phyloP scores from a whole-genome alignment of 108 stramenopile species.

The Nitzschia inconspicua region DNA sequence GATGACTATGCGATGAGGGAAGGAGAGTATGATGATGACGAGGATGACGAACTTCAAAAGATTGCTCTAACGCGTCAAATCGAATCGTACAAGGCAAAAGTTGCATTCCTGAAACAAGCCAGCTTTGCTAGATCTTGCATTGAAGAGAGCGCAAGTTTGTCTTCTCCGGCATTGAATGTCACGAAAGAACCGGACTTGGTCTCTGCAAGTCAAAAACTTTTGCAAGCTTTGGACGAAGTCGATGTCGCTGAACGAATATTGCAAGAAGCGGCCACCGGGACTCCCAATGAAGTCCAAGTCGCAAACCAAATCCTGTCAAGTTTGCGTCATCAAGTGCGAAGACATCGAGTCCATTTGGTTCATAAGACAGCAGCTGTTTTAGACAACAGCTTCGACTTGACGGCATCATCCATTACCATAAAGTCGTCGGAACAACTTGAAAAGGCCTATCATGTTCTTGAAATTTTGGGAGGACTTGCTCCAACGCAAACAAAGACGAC shows the following conservation, averaged over 20 bases:
- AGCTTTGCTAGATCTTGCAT: slow-evolving; percentile 37
- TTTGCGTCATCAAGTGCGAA: slow-evolving; percentile 31
- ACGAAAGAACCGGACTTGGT: slow-evolving; percentile 17
- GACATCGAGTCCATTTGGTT: slow-evolving; percentile 36
- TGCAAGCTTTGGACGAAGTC: slow-evolving; percentile 20
- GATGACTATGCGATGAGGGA: not conserved
- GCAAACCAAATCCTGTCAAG: slow-evolving; percentile 28
- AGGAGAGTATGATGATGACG: not conserved
- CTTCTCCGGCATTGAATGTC: not conserved
- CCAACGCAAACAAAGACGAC: not conserved
- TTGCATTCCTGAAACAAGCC: slow-evolving; percentile 43
- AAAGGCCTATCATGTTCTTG: slow-evolving; percentile 32
- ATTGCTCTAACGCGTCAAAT: not conserved
- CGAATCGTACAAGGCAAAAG: slow-evolving; percentile 9
- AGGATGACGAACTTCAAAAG: not conserved
- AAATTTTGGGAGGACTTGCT: slow-evolving; percentile 14
- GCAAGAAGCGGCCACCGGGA: not conserved
- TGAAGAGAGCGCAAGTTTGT: slow-evolving; percentile 30
- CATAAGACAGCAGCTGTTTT: slow-evolving; percentile 25
- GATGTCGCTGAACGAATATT: slow-evolving; percentile 22
- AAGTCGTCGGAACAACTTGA: slow-evolving; percentile 19
- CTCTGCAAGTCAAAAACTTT: slow-evolving; percentile 17
- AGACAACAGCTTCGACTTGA: slow-evolving; percentile 24
- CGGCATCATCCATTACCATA: slow-evolving; percentile 24
- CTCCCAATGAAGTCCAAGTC: slow-evolving; percentile 6